Base-by-base conservation (phyloP, 2,329 filamentous ascomycete genomes). In the Aspergillus felis region DNA sequence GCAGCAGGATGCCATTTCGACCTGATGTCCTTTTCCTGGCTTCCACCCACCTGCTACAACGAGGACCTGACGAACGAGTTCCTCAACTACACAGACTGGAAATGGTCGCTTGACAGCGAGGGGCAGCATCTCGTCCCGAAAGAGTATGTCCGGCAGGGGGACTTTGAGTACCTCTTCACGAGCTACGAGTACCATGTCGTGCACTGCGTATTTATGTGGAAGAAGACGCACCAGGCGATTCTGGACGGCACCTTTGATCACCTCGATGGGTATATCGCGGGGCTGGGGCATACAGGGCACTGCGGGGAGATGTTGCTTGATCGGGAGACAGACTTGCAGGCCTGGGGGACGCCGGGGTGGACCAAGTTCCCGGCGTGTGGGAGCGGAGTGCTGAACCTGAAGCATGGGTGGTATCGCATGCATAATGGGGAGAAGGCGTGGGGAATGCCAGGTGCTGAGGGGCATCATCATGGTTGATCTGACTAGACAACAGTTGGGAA, bases 221-320 rank as follows among this genome's bases (percentile, higher is more conserved):
- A 38, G 25, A 63, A 61, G 35, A 27, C 61, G 8, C 59, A 63
- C 29, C 48, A 59, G 17, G 58, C 60, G 25, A 46, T 62, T 8
- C 24, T 61, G 2, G 22, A 22, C 3, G 58, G 55, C 8, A 27
- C 29, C 1, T 9, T 42, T 3, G 14, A 22, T 6, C 42, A 27
- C 5, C 24, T 55, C 25, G 57, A 61, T 55, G 51, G 54, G 4
- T 60, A 62, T 46, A 60, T 61, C 0, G 48, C 46, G 1, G 48
- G 47, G 14, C 56, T 46, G 17, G 24, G 47, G 12, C 57, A 59
- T 29, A 51, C 57, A 38, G 55, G 46, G 41, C 88, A 91, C 69
- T 88, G 86, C 66, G 17, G 49, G n/a, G 14, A 50, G n/a, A 50
- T 55, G 53, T 32, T 55, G 27, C 22, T 42, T 12, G 14, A 38